Percentiles rank a stretch among this genome's conserved stretches.
Conservation (phyloP, 2,329 filamentous ascomycete genomes). For the Lachnum nothofagi region DNA sequence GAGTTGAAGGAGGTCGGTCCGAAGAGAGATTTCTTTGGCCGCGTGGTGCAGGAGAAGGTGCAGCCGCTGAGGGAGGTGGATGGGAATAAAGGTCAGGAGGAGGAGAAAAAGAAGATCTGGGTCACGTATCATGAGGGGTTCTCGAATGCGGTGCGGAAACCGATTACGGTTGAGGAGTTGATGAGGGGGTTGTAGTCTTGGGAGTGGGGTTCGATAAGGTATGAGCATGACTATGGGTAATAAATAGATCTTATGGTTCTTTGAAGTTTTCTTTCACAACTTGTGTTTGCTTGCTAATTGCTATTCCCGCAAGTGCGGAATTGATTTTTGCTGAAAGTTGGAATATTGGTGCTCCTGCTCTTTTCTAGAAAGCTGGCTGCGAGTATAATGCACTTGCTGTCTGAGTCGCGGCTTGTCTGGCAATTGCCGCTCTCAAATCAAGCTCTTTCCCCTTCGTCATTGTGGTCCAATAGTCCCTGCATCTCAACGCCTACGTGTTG, state of each 20-base stretch:
- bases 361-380: no score
- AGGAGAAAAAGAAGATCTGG: constrained; percentile 59
- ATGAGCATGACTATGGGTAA: background rate
- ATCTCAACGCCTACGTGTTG: no score
- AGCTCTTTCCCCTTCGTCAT: no score
- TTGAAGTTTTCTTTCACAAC: no score
- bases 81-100: constrained; percentile 51
- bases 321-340: no score
- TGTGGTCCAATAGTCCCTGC: no score
- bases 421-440: no score
- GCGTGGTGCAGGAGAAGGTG: constrained; percentile 53
- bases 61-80: constrained; percentile 39
- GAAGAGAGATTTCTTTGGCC: constrained; percentile 82
- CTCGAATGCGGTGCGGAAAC: constrained; percentile 87
- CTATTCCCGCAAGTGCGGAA: no score
- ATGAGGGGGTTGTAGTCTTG: constrained; percentile 60
- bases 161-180: constrained; percentile 75
- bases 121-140: constrained; percentile 85
- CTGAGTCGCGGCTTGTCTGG: no score
- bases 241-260: background rate
- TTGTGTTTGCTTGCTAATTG: no score
- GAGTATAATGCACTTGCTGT: no score
- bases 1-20: constrained; percentile 33
- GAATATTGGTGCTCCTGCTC: no score
- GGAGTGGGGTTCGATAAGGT: background rate